These are phyloP conservation scores for Rhodotorula sp. DNA, from an alignment of 1,284 basidiomycete genomes.

Conservation along the genomic window DNA sequence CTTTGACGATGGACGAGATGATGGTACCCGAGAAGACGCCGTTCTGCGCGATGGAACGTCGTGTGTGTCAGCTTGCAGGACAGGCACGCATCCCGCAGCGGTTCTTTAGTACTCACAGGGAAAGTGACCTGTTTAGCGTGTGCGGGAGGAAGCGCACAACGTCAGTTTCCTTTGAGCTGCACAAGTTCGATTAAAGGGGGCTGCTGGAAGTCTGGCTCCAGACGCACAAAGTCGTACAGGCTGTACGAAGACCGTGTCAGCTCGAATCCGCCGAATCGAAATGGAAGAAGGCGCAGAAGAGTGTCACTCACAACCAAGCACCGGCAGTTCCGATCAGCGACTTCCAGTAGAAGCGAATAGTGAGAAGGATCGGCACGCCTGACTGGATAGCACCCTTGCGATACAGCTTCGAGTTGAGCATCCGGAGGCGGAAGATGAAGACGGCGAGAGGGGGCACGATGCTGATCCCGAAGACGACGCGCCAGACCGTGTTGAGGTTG, in stretches of 20 bases:
- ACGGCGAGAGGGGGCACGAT: constrained; percentile 65
- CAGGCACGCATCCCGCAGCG: background rate
- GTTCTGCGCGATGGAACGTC: background rate
- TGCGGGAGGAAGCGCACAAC: no score
- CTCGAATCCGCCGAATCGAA: no score
- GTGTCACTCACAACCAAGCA: constrained; percentile 62
- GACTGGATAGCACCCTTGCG: constrained; percentile 64
- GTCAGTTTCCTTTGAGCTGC: no score
- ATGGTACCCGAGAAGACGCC: constrained; percentile 29
- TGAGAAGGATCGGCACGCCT: constrained; percentile 64
- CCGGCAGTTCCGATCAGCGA: constrained; percentile 67
- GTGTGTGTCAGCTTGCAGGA: background rate
- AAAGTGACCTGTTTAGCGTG: background rate
- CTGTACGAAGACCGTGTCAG: background rate
- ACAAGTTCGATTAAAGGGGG: no score
- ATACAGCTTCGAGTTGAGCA: constrained; percentile 68
- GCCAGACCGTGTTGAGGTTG: constrained; percentile 70
- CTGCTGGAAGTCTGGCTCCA: no score
- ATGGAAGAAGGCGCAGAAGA: background rate
- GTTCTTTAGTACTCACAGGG: background rate
- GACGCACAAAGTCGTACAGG: constrained; percentile 5
- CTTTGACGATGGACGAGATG: constrained; percentile 34
- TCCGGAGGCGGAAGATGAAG: constrained; percentile 68
- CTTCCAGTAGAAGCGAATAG: constrained; percentile 67
- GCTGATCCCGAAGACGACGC: constrained; percentile 71